Evolutionary conservation across 2,329 filamentous ascomycete genomes (phyloP).

Genomic region (Nannizziopsis barbatae): DNA sequence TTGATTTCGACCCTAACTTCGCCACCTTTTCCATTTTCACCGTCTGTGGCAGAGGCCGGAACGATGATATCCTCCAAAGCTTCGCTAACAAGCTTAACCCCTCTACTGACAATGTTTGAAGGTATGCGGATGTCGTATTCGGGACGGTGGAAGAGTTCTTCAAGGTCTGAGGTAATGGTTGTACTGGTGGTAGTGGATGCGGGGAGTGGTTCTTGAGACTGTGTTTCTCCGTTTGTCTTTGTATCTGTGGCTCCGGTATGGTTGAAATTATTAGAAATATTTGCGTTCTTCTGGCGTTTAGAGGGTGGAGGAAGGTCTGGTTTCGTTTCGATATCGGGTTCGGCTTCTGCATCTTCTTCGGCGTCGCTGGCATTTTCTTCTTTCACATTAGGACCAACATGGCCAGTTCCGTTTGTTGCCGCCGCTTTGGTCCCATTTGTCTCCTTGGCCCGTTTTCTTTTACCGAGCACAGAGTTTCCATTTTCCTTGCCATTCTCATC

Average conservation of each 20-base stretch:
- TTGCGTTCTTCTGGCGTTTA: too few relatives aligned
- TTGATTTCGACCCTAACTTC: slow-evolving; percentile 20
- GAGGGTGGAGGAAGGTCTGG: too few relatives aligned
- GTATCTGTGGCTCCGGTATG: neutral
- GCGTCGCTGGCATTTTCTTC: slow-evolving; percentile 1
- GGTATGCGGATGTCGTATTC: slow-evolving; percentile 39
- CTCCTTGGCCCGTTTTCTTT: slow-evolving; percentile 13
- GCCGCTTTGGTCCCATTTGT: slow-evolving; percentile 13
- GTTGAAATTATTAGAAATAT: neutral
- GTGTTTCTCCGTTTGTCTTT: neutral
- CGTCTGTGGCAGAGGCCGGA: slow-evolving; percentile 26
- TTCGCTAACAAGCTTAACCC: slow-evolving; percentile 41
- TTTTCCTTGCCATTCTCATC: too few relatives aligned
- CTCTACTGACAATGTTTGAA: slow-evolving; percentile 39
- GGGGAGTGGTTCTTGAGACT: neutral
- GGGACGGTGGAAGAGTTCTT: neutral
- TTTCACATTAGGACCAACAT: slow-evolving; percentile 13
- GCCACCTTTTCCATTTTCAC: slow-evolving; percentile 37
- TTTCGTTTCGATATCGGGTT: neutral
- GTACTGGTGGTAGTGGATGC: neutral
- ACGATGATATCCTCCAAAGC: slow-evolving; percentile 33
- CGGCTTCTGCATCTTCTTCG: neutral
- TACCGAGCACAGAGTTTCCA: neutral
- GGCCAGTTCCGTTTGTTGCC: slow-evolving; percentile 21
- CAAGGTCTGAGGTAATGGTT: neutral